Evolutionary conservation across 768 basidiomycete species (phyloP).

Genomic region (Lentinula guzmanii): DNA sequence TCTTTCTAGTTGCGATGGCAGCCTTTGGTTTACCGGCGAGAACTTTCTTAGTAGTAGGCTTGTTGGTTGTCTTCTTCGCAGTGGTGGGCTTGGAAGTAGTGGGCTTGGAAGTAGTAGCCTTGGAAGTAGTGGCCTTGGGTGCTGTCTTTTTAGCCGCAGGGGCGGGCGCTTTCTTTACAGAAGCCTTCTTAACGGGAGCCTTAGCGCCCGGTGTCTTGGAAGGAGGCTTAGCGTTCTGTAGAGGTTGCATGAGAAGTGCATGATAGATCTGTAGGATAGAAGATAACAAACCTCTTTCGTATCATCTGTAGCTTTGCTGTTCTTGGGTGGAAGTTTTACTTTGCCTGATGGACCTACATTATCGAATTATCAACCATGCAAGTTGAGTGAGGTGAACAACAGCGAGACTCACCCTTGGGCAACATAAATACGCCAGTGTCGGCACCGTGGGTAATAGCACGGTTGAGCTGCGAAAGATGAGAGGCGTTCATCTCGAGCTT

Average conservation of each 20-base stretch:
- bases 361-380: neutral
- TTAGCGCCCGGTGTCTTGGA: slow-evolving; percentile 31
- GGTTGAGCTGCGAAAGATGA: slow-evolving; percentile 66
- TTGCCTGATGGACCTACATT: slow-evolving; percentile 45
- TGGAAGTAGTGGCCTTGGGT: slow-evolving; percentile 32
- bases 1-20: slow-evolving; percentile 35
- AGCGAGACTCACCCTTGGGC: slow-evolving; percentile 18
- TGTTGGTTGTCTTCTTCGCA: slow-evolving; percentile 19
- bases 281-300: slow-evolving; percentile 1
- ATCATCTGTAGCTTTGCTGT: slow-evolving; percentile 28
- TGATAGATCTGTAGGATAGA: slow-evolving; percentile 1
- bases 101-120: slow-evolving; percentile 28
- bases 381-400: neutral
- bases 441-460: slow-evolving; percentile 65
- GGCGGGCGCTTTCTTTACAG: slow-evolving; percentile 24
- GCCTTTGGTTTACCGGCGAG: slow-evolving; percentile 22
- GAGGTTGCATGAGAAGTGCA: neutral
- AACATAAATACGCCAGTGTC: slow-evolving; percentile 37
- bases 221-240: slow-evolving; percentile 41
- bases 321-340: slow-evolving; percentile 59
- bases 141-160: slow-evolving; percentile 17
- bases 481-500: slow-evolving; percentile 62
- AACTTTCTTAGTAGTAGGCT: slow-evolving; percentile 27
- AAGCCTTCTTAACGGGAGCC: slow-evolving; percentile 27
- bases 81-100: slow-evolving; percentile 23